Conservation (phyloP, 169 alveolate species). For the Babesia sp. region DNA sequence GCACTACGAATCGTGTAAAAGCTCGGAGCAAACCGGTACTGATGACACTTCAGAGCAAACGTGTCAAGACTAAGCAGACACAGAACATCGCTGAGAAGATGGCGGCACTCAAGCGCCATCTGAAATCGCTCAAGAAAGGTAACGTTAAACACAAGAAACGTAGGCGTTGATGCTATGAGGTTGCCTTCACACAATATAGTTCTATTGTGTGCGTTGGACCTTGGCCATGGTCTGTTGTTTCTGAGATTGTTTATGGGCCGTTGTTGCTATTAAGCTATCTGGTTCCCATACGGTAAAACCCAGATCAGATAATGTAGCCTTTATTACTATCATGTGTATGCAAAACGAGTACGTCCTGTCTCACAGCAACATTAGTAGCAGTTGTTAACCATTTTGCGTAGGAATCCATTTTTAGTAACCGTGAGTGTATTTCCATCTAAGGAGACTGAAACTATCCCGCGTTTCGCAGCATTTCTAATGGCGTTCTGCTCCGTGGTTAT, state of each 20-base stretch:
- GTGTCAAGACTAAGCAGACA: constrained; percentile 30
- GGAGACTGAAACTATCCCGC: constrained; percentile 17
- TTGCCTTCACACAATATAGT: too few relatives aligned
- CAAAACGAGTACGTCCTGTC: too few relatives aligned
- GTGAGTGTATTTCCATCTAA: neutral
- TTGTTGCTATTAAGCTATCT: too few relatives aligned
- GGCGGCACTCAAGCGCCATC: constrained; percentile 46
- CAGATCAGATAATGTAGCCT: too few relatives aligned
- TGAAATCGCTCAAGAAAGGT: constrained; percentile 48
- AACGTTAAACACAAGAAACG: constrained; percentile 51
- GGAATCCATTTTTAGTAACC: constrained; percentile 9
- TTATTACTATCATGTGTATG: too few relatives aligned
- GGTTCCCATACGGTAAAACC: too few relatives aligned
- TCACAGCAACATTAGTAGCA: constrained; percentile 8
- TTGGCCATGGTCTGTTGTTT: too few relatives aligned
- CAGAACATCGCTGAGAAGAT: constrained; percentile 40
- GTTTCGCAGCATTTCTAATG: constrained; percentile 41
- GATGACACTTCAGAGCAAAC: constrained; percentile 71
- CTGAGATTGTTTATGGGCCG: too few relatives aligned
- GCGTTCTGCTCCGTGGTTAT: constrained; percentile 21
- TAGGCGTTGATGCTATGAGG: constrained; percentile 18
- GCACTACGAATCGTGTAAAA: constrained; percentile 72
- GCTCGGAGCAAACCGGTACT: constrained; percentile 76
- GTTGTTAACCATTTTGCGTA: constrained; percentile 17
- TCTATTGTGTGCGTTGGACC: too few relatives aligned